Evolutionary conservation across 2,329 filamentous ascomycete species (phyloP).

Genomic region (Clonostachys sp.): DNA sequence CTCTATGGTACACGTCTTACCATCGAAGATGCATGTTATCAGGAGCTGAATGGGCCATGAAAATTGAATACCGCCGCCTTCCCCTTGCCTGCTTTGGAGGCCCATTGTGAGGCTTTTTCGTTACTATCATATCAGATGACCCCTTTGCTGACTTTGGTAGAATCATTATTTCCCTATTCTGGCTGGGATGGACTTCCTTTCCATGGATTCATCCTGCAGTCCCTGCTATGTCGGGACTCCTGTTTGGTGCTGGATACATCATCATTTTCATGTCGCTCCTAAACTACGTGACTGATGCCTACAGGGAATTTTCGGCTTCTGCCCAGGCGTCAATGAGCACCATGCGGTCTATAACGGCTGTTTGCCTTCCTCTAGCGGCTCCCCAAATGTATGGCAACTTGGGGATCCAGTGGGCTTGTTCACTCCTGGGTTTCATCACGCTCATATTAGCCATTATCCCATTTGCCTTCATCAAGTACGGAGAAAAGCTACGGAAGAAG

Average conservation of each 20-base stretch:
- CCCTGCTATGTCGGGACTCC: slow-evolving; percentile 43
- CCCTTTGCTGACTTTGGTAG: slow-evolving; percentile 2
- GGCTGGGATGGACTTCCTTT: slow-evolving; percentile 55
- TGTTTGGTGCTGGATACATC: slow-evolving; percentile 31
- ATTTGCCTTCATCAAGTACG: slow-evolving; percentile 8
- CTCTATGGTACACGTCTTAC: background rate
- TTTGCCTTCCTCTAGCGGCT: slow-evolving; percentile 20
- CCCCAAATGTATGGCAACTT: slow-evolving; percentile 19
- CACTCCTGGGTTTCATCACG: slow-evolving; percentile 18
- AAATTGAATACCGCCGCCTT: background rate
- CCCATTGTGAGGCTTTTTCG: slow-evolving; percentile 1
- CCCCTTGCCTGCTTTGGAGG: background rate
- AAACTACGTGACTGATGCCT: slow-evolving; percentile 25
- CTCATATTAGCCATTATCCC: slow-evolving; percentile 6
- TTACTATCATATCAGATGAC: background rate
- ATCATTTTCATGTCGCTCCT: slow-evolving; percentile 25
- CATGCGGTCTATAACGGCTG: slow-evolving; percentile 21
- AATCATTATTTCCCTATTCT: slow-evolving; percentile 52
- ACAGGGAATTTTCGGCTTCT: slow-evolving; percentile 21
- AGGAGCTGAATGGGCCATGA: background rate
- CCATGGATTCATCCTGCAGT: slow-evolving; percentile 23
- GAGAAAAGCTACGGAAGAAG: background rate
- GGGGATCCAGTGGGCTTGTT: slow-evolving; percentile 25
- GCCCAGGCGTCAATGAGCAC: slow-evolving; percentile 23
- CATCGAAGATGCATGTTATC: background rate